Conservation (phyloP, 768 basidiomycete species). For the Russula virescens region DNA sequence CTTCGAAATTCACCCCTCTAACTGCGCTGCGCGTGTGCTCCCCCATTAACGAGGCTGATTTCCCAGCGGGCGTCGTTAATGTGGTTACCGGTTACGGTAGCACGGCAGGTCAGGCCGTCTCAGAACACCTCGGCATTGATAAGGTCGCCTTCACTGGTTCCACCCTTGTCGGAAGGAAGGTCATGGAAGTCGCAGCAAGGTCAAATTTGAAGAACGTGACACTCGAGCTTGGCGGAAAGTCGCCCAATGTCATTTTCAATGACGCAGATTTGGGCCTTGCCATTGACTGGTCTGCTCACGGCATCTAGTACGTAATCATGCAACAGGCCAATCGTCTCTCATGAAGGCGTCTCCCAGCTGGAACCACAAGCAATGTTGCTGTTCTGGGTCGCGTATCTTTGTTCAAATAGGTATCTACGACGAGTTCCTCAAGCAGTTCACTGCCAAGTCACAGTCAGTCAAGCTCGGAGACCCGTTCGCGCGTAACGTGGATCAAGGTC, state of each 20-base stretch:
- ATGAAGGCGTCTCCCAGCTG: conserved; percentile 35
- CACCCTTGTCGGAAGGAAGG: conserved; percentile 55
- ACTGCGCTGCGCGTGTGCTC: conserved; percentile 43
- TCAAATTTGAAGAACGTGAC: conserved; percentile 66
- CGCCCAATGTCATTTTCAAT: conserved; percentile 55
- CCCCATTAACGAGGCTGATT: conserved; percentile 51
- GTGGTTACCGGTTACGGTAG: conserved; percentile 50
- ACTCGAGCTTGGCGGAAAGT: conserved; percentile 74
- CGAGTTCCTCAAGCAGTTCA: conserved; percentile 58
- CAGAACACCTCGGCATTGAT: conserved; percentile 49
- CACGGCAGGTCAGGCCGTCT: conserved; percentile 52
- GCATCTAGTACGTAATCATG: conserved; percentile 44
- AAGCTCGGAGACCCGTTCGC: conserved; percentile 71
- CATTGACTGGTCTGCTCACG: conserved; percentile 51
- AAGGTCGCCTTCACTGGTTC: conserved; percentile 76
- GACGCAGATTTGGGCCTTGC: conserved; percentile 56
- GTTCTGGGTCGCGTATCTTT: conserved; percentile 75
- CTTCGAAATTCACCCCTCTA: conserved; percentile 60
- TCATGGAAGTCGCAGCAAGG: conserved; percentile 54
- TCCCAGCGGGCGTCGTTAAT: conserved; percentile 61
- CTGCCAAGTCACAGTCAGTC: conserved; percentile 45
- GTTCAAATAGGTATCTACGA: conserved; percentile 80
- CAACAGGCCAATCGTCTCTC: neutral
- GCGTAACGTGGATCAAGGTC: conserved; percentile 59
- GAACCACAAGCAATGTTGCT: conserved; percentile 76